Evolutionary conservation across 768 basidiomycete species (phyloP).

Genomic region (Leccinum pellstonianum): DNA sequence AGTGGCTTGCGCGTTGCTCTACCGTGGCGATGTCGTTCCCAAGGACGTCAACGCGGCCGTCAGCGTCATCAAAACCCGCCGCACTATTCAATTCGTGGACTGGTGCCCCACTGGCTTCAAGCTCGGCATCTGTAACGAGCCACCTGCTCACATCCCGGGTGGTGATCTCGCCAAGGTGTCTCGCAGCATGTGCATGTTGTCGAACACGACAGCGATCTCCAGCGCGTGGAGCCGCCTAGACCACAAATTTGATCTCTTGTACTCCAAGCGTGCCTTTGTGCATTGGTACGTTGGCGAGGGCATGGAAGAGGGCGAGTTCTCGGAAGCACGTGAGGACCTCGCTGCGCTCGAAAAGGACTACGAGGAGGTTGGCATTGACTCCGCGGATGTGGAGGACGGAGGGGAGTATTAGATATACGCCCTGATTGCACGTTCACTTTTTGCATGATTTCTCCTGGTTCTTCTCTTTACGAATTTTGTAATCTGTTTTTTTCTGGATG

Average conservation of each 20-base stretch:
- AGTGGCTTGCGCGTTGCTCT: constrained; percentile 70
- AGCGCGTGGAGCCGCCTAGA: constrained; percentile 70
- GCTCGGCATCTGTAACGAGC: constrained; percentile 76
- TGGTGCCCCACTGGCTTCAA: constrained; percentile 83
- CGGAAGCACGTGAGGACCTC: constrained; percentile 97
- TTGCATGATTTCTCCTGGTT: constrained; percentile 24
- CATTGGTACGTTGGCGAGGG: constrained; percentile 75
- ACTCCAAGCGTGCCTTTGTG: constrained; percentile 60
- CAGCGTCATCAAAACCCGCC: constrained; percentile 71
- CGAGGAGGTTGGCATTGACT: constrained; percentile 73
- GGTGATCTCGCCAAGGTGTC: constrained; percentile 77
- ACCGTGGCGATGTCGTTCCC: constrained; percentile 76
- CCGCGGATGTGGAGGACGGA: constrained; percentile 49
- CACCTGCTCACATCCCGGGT: constrained; percentile 70
- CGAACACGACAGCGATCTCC: constrained; percentile 73
- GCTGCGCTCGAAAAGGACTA: constrained; percentile 99
- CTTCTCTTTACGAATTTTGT: constrained; percentile 25
- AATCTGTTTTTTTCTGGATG: constrained; percentile 25
- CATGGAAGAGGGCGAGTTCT: constrained; percentile 95
- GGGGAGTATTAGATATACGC: constrained; percentile 42
- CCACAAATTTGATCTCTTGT: constrained; percentile 79
- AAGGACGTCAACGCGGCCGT: constrained; percentile 79
- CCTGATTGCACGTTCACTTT: constrained; percentile 9
- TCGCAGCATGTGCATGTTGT: constrained; percentile 75
- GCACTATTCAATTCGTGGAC: constrained; percentile 77